Base-by-base conservation (phyloP, 1,284 basidiomycete species). In the Boletus smithii region DNA sequence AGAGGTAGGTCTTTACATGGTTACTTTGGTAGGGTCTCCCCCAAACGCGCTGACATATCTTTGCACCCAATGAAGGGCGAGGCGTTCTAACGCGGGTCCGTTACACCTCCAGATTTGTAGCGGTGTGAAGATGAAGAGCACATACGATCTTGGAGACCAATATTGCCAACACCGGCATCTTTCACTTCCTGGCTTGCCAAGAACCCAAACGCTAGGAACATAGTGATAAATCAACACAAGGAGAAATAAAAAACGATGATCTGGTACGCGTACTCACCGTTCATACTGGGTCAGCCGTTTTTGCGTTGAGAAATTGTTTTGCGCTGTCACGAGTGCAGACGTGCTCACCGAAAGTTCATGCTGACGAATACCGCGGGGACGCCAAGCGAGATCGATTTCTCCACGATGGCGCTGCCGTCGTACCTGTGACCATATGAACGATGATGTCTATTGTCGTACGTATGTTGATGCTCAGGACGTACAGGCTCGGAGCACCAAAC, bases 111-210 rank as follows among this genome's bases (percentile, higher is more conserved):
- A n/a, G n/a, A n/a, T n/a, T n/a, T n/a, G n/a, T n/a, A n/a, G n/a
- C n/a, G n/a, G n/a, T 6, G 10, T 39, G n/a, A 10, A 3, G 27
- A 7, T 5, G 18, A 10, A 7, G 31, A 7, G 35, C 4, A 66
- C 75, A 55, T 52, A 79, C 78, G 76, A 54, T 80, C 77, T 44
- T 70, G 71, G 3, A 81, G 60, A 5, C 81, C 81, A 1, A 79
- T 58, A 55, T 83, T 83, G 2, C 75, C 73, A 2, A 78, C 62
- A 2, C 77, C 76, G 7, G 74, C 79, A 10, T 65, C 70, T 39
- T 71, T 68, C 18, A 77, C 71, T 54, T 81, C 75, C 48, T 74
- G 57, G n/a, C 78, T 67, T 3, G 71, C 72, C 33, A 79, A 54
- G 55, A 80, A 81, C 0, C 78, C 78, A 50, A 71, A 73, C 0